Percentiles rank a stretch among this genome's conserved stretches.
These are phyloP conservation scores for Claviceps pusilla DNA, from an alignment of 2,329 filamentous ascomycete species.

Conservation along the genomic window DNA sequence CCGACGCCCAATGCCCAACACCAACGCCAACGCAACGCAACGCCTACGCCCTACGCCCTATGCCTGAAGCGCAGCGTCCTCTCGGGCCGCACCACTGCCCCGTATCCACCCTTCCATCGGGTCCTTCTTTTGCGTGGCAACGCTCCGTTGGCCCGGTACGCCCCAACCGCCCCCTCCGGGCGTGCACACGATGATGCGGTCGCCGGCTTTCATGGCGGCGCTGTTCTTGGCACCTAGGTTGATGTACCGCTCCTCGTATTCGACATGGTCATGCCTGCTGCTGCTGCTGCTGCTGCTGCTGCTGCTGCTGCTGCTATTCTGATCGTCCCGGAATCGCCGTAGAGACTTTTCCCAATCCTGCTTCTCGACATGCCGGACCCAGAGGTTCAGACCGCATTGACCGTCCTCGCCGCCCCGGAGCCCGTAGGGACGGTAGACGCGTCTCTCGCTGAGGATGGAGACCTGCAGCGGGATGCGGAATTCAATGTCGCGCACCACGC, in stretches of 20 bases:
- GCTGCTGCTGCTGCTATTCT: slow-evolving; percentile 4
- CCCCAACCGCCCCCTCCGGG: slow-evolving; percentile 74
- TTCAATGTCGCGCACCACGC: slow-evolving; percentile 64
- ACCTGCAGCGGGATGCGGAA: slow-evolving; percentile 64
- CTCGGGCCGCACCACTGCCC: slow-evolving; percentile 40
- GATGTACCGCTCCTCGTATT: slow-evolving; percentile 46
- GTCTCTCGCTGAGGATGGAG: slow-evolving; percentile 59
- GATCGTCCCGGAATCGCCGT: slow-evolving; percentile 21
- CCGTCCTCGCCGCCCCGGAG: slow-evolving; percentile 71
- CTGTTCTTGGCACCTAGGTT: slow-evolving; percentile 71
- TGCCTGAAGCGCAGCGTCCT: slow-evolving; percentile 44
- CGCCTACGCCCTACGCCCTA: slow-evolving; percentile 11
- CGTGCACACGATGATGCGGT: slow-evolving; percentile 63
- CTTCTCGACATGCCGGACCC: slow-evolving; percentile 60
- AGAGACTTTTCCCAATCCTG: slow-evolving; percentile 32
- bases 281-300: slow-evolving; percentile 9
- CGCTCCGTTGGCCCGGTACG: slow-evolving; percentile 39
- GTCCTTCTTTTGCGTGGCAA: slow-evolving; percentile 37
- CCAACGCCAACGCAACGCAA: too few species aligned
- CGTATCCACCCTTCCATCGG: slow-evolving; percentile 36
- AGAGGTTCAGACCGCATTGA: slow-evolving; percentile 67
- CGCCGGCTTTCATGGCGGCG: slow-evolving; percentile 59
- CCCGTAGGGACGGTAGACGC: slow-evolving; percentile 54
- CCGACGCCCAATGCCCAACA: too few species aligned
- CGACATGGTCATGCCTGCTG: slow-evolving; percentile 18